Percentiles rank a stretch among this genome's conserved stretches.
phyloP scores from a whole-genome alignment of 352 stramenopile genomes.

The Phytophthora sp. region DNA sequence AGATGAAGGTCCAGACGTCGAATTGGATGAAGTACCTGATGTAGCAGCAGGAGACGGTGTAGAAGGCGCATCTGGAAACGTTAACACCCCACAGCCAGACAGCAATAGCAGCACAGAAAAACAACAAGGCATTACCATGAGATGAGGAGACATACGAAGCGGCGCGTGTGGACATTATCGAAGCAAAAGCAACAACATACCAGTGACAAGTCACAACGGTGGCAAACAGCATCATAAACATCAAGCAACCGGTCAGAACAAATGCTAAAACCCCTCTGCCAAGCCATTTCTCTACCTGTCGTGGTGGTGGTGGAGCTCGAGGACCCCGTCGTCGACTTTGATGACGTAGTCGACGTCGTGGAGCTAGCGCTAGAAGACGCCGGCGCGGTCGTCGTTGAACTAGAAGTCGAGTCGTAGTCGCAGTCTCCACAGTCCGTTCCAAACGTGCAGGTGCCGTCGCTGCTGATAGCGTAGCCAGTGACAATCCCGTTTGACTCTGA shows the following conservation, averaged over 20 bases:
- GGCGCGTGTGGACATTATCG: no score
- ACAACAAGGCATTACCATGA: conserved; percentile 27
- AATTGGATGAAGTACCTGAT: conserved; percentile 29
- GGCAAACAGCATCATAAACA: conserved; percentile 16
- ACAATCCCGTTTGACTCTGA: conserved; percentile 25
- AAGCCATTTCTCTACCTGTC: conserved; percentile 30
- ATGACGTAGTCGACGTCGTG: conserved; percentile 20
- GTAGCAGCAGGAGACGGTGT: conserved; percentile 29
- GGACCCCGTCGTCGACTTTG: conserved; percentile 16
- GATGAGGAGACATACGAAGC: conserved; percentile 8
- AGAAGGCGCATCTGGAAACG: conserved; percentile 30
- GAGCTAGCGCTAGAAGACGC: conserved; percentile 2
- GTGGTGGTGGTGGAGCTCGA: conserved; percentile 9
- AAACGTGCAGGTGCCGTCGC: conserved; percentile 38
- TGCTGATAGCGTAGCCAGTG: conserved; percentile 39
- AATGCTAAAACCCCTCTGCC: neutral
- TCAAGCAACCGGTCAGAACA: conserved; percentile 25
- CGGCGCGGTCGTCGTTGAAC: conserved; percentile 9
- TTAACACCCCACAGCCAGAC: conserved; percentile 20
- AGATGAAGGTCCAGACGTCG: conserved; percentile 21
- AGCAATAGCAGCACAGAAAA: conserved; percentile 14
- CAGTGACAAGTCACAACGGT: no score
- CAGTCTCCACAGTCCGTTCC: conserved; percentile 47
- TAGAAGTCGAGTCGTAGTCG: conserved; percentile 23
- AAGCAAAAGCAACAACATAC: no score